phyloP scores from a whole-genome alignment of 1,139 yeast genomes.

The Taphrina wiesneri region DNA sequence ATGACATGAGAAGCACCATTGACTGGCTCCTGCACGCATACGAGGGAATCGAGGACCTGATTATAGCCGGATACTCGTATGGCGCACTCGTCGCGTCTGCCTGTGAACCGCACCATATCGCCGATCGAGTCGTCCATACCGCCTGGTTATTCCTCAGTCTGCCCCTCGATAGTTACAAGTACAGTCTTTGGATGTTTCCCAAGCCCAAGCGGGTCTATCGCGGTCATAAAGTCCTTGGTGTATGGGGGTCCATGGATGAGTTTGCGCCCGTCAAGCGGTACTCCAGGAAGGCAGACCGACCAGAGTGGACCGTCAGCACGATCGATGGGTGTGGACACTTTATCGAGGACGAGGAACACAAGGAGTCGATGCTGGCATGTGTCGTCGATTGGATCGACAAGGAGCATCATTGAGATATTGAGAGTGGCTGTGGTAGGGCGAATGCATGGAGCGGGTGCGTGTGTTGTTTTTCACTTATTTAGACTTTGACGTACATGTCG shows the following conservation, averaged over 20 bases:
- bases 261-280: constrained; percentile 2
- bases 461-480: background rate
- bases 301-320: constrained; percentile 8
- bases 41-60: constrained; percentile 14
- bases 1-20: constrained; percentile 13
- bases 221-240: constrained; percentile 3
- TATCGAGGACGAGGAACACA: constrained; percentile 28
- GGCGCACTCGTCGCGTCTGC: constrained; percentile 33
- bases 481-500: background rate
- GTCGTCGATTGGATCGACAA: constrained; percentile 24
- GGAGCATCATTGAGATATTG: background rate
- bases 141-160: constrained; percentile 19
- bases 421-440: too few species aligned
- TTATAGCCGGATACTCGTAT: constrained; percentile 30
- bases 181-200: constrained; percentile 31
- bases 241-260: constrained; percentile 26
- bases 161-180: constrained; percentile 18
- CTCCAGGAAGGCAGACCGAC: background rate
- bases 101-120: constrained; percentile 26
- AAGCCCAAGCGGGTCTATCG: constrained; percentile 20
- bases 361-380: background rate
- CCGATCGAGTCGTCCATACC: constrained; percentile 4
- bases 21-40: constrained; percentile 23
- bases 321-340: constrained; percentile 23
- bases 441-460: background rate